Evolutionary conservation across 1,284 basidiomycete species (phyloP), one percentile per base, ranked within the genome.

Genomic region (Papiliotrema nemorosa): DNA sequence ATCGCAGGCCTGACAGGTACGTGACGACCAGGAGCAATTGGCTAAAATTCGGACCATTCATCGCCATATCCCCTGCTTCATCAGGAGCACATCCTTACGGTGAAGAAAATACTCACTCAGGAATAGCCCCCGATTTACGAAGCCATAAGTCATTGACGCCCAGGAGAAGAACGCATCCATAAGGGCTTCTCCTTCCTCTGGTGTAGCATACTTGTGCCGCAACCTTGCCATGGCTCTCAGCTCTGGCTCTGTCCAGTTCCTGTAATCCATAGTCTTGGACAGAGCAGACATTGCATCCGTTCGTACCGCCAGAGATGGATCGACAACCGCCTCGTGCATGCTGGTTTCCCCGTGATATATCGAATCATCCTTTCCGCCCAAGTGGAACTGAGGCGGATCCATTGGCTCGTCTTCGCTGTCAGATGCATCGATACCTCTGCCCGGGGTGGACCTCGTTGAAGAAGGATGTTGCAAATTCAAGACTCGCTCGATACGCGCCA

Each of bases 91-190:
- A 41, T 16, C 3, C 4, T 12, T n/a, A 22, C 5, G 10, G 12
- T 12, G 33, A 16, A 5, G 25, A 14, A 25, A 16, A 27, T 24
- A 25, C 55, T 44, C 27, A 57, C 59, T 54, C 14, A 61, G 49
- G 37, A 61, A 61, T 14, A 56, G 34, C 20, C 34, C 27, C 18
- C 54, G 36, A 38, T 53, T 51, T 2, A 61, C 54, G 2, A 56
- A 49, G 3, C 48, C 56, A 7, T 55, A 58, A 2, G 38, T 49
- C 24, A 47, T 38, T 7, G 43, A 46, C n/a, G 59, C 52, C 59
- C 59, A 61, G 22, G 44, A 47, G 45, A 60, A 60, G 45, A 55
- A 60, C 39, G 55, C 51, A 22, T 60, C 53, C 21, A 60, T 51
- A 33, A 51, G 46, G 1, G 44, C 41, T 43, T 60, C 58, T 18